These are phyloP conservation scores for Colletotrichum orchidophilum DNA, from an alignment of 2,329 filamentous ascomycete genomes.

Conservation along the genomic window DNA sequence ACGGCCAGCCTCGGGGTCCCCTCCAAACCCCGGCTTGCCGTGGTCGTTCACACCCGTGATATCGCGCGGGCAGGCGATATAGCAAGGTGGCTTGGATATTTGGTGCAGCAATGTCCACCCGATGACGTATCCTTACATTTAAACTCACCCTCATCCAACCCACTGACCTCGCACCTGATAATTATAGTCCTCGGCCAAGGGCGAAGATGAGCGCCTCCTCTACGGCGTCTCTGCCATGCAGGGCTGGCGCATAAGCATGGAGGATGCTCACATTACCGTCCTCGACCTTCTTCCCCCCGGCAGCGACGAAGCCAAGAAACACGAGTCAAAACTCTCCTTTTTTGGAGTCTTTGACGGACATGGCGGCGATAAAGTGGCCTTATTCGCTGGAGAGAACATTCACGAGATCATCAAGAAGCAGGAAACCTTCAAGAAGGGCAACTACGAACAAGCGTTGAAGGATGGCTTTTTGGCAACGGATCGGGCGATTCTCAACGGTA, in stretches of 20 bases:
- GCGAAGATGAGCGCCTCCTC: constrained; percentile 90
- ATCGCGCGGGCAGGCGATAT: constrained; percentile 13
- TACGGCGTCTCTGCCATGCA: constrained; percentile 99
- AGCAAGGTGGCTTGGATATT: not conserved
- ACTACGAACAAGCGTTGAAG: constrained; percentile 95
- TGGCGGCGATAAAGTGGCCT: constrained; percentile 93
- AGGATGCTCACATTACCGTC: constrained; percentile 90
- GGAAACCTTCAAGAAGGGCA: constrained; percentile 88
- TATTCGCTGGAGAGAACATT: constrained; percentile 91
- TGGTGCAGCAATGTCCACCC: not conserved
- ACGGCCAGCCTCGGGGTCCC: not conserved
- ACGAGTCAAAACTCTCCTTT: constrained; percentile 84
- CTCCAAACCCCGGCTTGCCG: constrained; percentile 2
- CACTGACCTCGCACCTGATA: constrained; percentile 28
- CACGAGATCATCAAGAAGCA: constrained; percentile 96
- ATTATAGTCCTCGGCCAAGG: constrained; percentile 82
- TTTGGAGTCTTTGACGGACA: constrained; percentile 99
- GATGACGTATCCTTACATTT: constrained; percentile 24
- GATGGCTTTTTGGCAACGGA: constrained; percentile 97
- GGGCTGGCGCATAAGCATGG: constrained; percentile 99
- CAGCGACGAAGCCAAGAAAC: constrained; percentile 67
- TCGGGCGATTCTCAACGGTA: constrained; percentile 94
- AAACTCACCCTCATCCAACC: not conserved
- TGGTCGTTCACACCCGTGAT: constrained; percentile 2
- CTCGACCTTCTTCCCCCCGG: constrained; percentile 80